Evolutionary conservation across 2,329 filamentous ascomycete species (phyloP).

Genomic region (Hymenoscyphus linearis): DNA sequence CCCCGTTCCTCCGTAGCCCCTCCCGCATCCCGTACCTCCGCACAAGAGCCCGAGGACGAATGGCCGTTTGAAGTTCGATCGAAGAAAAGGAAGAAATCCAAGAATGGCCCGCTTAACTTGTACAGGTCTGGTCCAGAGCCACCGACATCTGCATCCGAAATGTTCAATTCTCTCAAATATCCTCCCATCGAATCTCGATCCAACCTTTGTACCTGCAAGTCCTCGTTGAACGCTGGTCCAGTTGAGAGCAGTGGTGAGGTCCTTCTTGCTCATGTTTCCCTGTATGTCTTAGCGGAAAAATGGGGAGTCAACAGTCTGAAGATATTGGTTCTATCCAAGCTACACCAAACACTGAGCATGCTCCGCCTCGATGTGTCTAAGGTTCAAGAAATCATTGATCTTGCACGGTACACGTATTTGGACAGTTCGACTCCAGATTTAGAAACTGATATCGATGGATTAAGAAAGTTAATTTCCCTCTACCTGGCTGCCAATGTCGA

Average conservation of each 20-base stretch:
- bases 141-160: slow-evolving; percentile 12
- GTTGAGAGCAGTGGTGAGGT: slow-evolving; percentile 17
- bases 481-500: slow-evolving; percentile 14
- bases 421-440: slow-evolving; percentile 17
- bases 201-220: slow-evolving; percentile 13
- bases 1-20: slow-evolving; percentile 6
- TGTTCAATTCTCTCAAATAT: slow-evolving; percentile 19
- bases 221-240: slow-evolving; percentile 10
- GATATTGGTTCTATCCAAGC: slow-evolving; percentile 18
- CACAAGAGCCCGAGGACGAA: slow-evolving; percentile 13
- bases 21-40: slow-evolving; percentile 7
- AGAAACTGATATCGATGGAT: slow-evolving; percentile 15
- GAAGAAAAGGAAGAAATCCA: slow-evolving; percentile 17
- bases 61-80: slow-evolving; percentile 4
- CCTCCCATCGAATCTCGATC: no score
- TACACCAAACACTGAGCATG: slow-evolving; percentile 17
- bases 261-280: slow-evolving; percentile 18
- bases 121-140: slow-evolving; percentile 10
- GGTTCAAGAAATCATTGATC: slow-evolving; percentile 18
- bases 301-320: slow-evolving; percentile 19
- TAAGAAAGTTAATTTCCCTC: slow-evolving; percentile 17
- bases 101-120: no score
- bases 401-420: slow-evolving; percentile 15
- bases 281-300: slow-evolving; percentile 19
- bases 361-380: slow-evolving; percentile 15